Base-by-base conservation (phyloP, 148 eudicot species). In the Rhododendron mucronatum region DNA sequence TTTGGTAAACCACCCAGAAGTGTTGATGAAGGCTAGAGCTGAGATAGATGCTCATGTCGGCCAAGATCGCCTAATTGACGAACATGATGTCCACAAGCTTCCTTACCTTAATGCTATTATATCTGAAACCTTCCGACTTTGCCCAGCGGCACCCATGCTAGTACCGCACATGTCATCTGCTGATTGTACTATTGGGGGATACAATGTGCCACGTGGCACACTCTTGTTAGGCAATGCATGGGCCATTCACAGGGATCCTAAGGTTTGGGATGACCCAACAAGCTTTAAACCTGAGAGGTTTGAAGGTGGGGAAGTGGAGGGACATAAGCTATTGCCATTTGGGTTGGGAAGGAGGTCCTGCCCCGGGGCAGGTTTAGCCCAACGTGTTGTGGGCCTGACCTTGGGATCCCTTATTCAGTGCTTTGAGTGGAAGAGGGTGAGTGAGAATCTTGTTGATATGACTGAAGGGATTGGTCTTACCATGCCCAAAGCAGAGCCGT, bases 381-480 rank as follows among this genome's bases (percentile, higher is more conserved):
- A 83, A 5, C 84, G 90, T 50, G 16, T 88, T 44, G 82, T 90
- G 61, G 86, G 89, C 7, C 74, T 90, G 73, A 84, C 88, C 80
- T 74, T 90, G 53, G 92, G 87, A 5, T 85, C 88, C 5, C n/a
- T 90, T 51, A 87, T 90, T 26, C 92, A 88, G 51, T 88, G 92
- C 67, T 90, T 90, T 84, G 88, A 90, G n/a, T 90, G 90, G 92
- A 85, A 90, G 83, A 83, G 89, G 30, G 69, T 80, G 2, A 73
- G 88, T 41, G 81, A 55, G 14, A 73, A 73, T 55, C 23, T 79
- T 57, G 84, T 88, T n/a, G 90, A 90, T 59, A 18, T 90, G 37
- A n/a, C 83, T 6, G 91, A 87, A 83, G 90, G 86, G n/a, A 16
- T 1, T 3, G 92, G 92, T 12, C 75, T 85, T 28, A 85, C 83